These are phyloP conservation scores for Sonneratia caseolaris DNA, from an alignment of 345 rosid genomes.

Conservation along the genomic window DNA sequence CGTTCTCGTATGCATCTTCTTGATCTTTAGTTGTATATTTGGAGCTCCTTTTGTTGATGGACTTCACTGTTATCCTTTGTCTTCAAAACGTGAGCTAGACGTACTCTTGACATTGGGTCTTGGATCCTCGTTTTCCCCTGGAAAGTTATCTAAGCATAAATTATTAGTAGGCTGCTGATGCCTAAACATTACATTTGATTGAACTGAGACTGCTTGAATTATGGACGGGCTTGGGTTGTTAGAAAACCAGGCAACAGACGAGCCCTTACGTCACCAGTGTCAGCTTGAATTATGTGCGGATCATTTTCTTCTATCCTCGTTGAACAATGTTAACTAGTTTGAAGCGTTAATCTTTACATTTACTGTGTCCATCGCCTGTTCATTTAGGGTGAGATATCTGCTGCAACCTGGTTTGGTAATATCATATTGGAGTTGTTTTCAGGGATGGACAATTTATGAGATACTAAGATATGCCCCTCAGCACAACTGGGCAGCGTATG, in stretches of 20 bases:
- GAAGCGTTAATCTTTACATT: not conserved
- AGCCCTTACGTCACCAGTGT: not conserved
- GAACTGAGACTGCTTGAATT: not conserved
- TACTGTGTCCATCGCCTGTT: not conserved
- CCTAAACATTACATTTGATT: not conserved
- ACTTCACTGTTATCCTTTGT: too few relatives aligned
- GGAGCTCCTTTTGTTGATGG: too few relatives aligned
- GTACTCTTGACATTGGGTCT: too few relatives aligned
- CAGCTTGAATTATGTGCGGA: not conserved
- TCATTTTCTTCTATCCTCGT: not conserved
- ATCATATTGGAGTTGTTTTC: constrained; percentile 5
- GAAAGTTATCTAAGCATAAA: too few relatives aligned
- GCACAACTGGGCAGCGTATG: constrained; percentile 92
- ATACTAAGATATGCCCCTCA: constrained; percentile 90
- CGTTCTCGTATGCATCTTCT: not conserved
- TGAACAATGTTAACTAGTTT: not conserved
- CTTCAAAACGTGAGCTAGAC: too few relatives aligned
- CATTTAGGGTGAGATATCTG: not conserved
- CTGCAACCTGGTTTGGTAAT: not conserved
- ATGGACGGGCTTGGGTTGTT: not conserved
- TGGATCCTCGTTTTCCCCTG: too few relatives aligned
- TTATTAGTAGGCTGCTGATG: not conserved
- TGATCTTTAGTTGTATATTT: not conserved
- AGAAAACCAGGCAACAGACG: not conserved
- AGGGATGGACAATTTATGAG: constrained; percentile 95